Conservation (phyloP, 345 rosid species). For the Eucalyptus dawsonii region DNA sequence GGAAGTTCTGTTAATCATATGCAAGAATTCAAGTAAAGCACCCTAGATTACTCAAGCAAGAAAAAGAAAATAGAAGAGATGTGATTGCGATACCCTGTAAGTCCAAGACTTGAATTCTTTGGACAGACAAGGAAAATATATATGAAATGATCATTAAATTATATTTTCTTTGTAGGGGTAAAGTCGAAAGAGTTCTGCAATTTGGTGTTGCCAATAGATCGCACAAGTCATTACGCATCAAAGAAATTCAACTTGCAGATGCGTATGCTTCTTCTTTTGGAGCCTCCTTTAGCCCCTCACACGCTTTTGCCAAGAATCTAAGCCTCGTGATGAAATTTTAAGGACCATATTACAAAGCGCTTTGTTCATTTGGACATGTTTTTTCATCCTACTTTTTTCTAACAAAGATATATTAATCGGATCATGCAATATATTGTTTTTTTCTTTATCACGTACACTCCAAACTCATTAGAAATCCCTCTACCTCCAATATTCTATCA, state of each 20-base stretch:
- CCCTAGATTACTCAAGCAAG: neutral
- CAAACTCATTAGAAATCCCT: neutral
- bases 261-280: neutral
- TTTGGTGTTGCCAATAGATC: neutral
- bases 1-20: no score
- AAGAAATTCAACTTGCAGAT: neutral
- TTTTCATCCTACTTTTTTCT: neutral
- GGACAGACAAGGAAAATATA: no score
- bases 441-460: no score
- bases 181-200: neutral
- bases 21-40: neutral
- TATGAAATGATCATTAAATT: neutral
- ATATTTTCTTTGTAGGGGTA: neutral
- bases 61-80: no score
- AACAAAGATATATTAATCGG: neutral
- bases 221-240: neutral
- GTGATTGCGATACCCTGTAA: no score
- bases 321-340: neutral
- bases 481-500: constrained; percentile 13
- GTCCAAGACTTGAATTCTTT: neutral
- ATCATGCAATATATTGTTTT: neutral
- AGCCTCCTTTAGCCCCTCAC: neutral
- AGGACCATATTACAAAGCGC: neutral
- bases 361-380: neutral
- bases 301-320: neutral